Evolutionary conservation across 208 protist genomes (phyloP).

Genomic region (Trypanosoma theileri): DNA sequence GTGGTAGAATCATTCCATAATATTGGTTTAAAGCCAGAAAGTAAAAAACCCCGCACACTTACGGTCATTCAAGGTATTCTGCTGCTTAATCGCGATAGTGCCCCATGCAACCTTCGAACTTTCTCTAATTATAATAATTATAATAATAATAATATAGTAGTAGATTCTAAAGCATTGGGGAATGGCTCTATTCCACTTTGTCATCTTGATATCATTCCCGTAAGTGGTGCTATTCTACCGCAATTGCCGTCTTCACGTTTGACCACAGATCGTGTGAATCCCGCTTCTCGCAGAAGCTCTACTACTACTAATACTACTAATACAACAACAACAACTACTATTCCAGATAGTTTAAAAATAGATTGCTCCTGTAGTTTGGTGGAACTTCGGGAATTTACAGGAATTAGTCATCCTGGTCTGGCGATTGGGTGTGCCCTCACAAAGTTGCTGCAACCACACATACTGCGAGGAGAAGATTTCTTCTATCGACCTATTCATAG

Average conservation of each 20-base stretch:
- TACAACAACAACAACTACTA: too few relatives aligned
- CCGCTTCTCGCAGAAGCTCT: too few relatives aligned
- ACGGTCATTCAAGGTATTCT: slow-evolving; percentile 50
- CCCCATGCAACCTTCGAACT: not conserved
- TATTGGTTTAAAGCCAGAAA: too few relatives aligned
- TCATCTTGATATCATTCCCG: slow-evolving; percentile 17
- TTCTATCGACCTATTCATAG: slow-evolving; percentile 26
- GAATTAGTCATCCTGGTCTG: slow-evolving; percentile 41
- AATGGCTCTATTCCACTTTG: not conserved
- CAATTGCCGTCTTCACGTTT: too few relatives aligned
- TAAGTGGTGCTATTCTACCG: not conserved
- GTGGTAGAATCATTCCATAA: not conserved
- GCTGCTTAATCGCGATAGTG: slow-evolving; percentile 39
- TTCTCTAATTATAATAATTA: too few relatives aligned
- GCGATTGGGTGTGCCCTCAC: slow-evolving; percentile 52
- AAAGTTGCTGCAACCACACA: slow-evolving; percentile 37
- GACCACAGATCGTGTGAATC: too few relatives aligned
- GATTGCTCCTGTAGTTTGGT: slow-evolving; percentile 38
- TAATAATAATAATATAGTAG: too few relatives aligned
- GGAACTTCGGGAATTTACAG: slow-evolving; percentile 48
- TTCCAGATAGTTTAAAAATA: not conserved
- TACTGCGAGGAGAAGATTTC: slow-evolving; percentile 8
- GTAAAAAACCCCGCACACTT: not conserved
- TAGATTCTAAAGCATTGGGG: not conserved
- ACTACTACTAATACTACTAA: too few relatives aligned